Base-by-base conservation (phyloP, 164 flowering plant genomes). In the grape (Vitis vinifera) region DNA sequence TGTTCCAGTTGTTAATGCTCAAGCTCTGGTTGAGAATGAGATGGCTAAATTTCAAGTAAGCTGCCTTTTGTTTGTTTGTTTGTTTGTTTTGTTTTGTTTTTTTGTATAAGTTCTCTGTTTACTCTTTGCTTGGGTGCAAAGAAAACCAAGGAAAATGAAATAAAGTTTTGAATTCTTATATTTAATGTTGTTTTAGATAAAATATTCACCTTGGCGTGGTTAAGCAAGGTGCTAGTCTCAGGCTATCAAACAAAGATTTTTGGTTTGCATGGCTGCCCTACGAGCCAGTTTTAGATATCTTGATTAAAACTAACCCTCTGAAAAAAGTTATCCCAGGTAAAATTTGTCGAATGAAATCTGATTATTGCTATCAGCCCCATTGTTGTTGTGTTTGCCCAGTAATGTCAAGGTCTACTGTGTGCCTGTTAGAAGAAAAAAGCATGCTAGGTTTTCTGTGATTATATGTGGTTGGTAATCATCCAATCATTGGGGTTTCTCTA, bases 11-110 rank as follows among this genome's bases (percentile, higher is more conserved):
- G 71, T 89, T 19, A 81, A 63, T 57, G 93, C 97, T 56, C 94
- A 96, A 65, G 76, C 80, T 56, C 69, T 84, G 50, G 91, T 96
- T 58, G 95, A 91, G 82, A 71, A 68, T 55, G 99, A 96, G 79
- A 92, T 96, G 97, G 89, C 89, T 64, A 84, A 77, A 72, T 92
- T 96, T 87, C 99, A 95, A 74, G 99, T 91, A 69, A 73, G 77
- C 56, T 69, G 3, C 53, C 27, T 23, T 1, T 1, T 23, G 27
- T 23, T 23, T 23, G 27, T 17, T 17, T 17, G 17, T 17, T 17
- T 17, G 19, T 23, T 23, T 23, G 27, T 23, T 23, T 60, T 51
- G 68, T 37, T 30, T 65, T 51, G 50, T 14, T 15, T 52, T 13
- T 9, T 53, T 19, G 14, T 51, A 14, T 27, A 1, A 49, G 17